Percentiles rank a stretch among this genome's conserved stretches.
phyloP scores from a whole-genome alignment of 2,329 filamentous ascomycete species.

The Exophiala dermatitidis region DNA sequence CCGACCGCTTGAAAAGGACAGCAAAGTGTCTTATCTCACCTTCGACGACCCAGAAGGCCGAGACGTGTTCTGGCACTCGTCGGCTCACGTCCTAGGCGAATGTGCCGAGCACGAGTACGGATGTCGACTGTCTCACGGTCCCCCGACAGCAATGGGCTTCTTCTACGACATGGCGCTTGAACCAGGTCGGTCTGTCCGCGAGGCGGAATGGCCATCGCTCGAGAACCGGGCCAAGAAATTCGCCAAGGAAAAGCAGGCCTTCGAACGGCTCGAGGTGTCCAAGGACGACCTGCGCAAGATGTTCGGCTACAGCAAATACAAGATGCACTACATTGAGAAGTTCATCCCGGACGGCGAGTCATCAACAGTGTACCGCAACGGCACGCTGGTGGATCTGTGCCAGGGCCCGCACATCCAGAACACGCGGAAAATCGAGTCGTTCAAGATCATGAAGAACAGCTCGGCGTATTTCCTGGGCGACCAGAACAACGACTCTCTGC shows the following conservation, averaged over 20 bases:
- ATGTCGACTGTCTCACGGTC: constrained; percentile 87
- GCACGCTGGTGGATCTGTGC: constrained; percentile 90
- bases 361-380: constrained; percentile 91
- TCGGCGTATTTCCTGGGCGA: constrained; percentile 91
- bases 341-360: constrained; percentile 82
- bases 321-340: constrained; percentile 93
- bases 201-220: constrained; percentile 74
- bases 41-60: constrained; percentile 73
- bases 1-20: constrained; percentile 79
- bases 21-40: constrained; percentile 73
- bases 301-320: constrained; percentile 98
- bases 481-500: constrained; percentile 85
- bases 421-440: constrained; percentile 88
- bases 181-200: constrained; percentile 61
- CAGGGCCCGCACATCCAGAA: constrained; percentile 90
- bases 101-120: constrained; percentile 84
- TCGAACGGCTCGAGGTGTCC: constrained; percentile 79
- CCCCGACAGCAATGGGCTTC: constrained; percentile 84
- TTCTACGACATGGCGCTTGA: constrained; percentile 94
- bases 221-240: constrained; percentile 74
- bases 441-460: constrained; percentile 80
- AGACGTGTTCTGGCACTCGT: constrained; percentile 97
- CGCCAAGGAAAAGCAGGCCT: constrained; percentile 94
- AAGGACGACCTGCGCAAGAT: constrained; percentile 91
- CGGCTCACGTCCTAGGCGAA: constrained; percentile 91